Conservation (phyloP, 768 basidiomycete genomes). For the Aureoboletus auriporus region DNA sequence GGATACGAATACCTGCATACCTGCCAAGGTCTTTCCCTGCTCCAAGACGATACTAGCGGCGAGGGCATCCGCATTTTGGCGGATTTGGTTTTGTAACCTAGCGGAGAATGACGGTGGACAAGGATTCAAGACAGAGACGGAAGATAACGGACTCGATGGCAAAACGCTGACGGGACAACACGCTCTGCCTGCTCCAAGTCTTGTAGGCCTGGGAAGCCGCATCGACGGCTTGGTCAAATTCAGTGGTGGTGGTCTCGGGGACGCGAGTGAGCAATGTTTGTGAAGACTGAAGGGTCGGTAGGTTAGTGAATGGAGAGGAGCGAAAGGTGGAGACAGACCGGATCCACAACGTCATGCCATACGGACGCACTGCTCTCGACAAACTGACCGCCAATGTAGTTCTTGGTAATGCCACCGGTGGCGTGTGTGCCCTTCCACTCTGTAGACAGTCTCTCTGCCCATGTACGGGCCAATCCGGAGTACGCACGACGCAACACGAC, state of each 20-base stretch:
- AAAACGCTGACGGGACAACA: conserved; percentile 84
- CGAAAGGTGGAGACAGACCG: conserved; percentile 48
- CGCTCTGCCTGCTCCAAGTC: conserved; percentile 82
- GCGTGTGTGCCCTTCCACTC: conserved; percentile 88
- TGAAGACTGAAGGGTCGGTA: conserved; percentile 56
- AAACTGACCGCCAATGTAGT: conserved; percentile 89
- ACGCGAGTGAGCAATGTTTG: conserved; percentile 87
- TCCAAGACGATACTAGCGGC: conserved; percentile 89
- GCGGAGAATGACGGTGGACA: conserved; percentile 1
- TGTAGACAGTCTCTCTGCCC: conserved; percentile 65
- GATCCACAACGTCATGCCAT: conserved; percentile 89
- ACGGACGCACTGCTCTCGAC: conserved; percentile 71
- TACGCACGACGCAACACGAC: conserved; percentile 32
- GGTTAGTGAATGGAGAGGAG: neutral
- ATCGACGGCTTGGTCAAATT: conserved; percentile 80
- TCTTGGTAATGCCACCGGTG: conserved; percentile 84
- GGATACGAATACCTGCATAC: conserved; percentile 34
- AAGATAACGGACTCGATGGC: conserved; percentile 71
- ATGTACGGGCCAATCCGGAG: conserved; percentile 52
- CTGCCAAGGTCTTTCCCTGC: conserved; percentile 91
- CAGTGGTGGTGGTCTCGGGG: conserved; percentile 78
- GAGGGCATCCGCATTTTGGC: conserved; percentile 80
- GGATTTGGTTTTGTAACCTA: conserved; percentile 84
- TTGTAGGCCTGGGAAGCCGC: conserved; percentile 85
- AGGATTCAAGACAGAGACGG: neutral